phyloP scores from a whole-genome alignment of 768 basidiomycete species.

The Fibroporia radiculosa region DNA sequence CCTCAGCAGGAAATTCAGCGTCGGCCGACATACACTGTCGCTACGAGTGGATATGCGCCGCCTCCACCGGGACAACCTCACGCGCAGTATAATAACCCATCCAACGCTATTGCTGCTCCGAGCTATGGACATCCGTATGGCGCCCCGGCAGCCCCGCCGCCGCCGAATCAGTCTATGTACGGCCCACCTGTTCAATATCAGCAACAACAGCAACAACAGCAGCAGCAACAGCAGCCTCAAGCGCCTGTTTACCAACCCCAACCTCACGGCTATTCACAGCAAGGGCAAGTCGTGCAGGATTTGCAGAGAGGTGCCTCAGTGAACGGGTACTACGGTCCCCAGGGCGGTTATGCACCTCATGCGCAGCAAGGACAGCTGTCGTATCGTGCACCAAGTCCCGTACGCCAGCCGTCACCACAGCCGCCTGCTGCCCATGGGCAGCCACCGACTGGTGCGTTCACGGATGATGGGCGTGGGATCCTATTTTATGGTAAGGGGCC shows the following conservation, averaged over 20 bases:
- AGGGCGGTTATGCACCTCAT: constrained; percentile 15
- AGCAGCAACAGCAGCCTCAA: constrained; percentile 24
- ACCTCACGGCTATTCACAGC: constrained; percentile 8
- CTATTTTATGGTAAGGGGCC: constrained; percentile 73
- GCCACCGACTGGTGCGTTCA: constrained; percentile 66
- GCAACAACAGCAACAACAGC: constrained; percentile 5
- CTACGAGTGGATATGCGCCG: constrained; percentile 23
- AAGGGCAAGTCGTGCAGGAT: constrained; percentile 12
- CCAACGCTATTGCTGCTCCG: constrained; percentile 14
- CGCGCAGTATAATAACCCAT: constrained; percentile 11
- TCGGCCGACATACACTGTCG: constrained; percentile 12
- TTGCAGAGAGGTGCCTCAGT: constrained; percentile 23
- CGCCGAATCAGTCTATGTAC: constrained; percentile 21
- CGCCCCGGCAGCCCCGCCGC: constrained; percentile 9
- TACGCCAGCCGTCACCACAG: constrained; percentile 45
- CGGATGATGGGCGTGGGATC: constrained; percentile 75
- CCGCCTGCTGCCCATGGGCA: constrained; percentile 24
- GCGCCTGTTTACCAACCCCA: constrained; percentile 13
- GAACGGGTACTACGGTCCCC: constrained; percentile 26
- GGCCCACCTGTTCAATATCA: constrained; percentile 22
- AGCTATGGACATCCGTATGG: constrained; percentile 23
- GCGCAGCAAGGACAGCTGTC: constrained; percentile 27
- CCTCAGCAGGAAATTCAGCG: constrained; percentile 23
- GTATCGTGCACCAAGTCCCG: constrained; percentile 36
- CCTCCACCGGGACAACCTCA: constrained; percentile 17